These are phyloP conservation scores for Russula lepida DNA, from an alignment of 768 basidiomycete species.

Conservation along the genomic window DNA sequence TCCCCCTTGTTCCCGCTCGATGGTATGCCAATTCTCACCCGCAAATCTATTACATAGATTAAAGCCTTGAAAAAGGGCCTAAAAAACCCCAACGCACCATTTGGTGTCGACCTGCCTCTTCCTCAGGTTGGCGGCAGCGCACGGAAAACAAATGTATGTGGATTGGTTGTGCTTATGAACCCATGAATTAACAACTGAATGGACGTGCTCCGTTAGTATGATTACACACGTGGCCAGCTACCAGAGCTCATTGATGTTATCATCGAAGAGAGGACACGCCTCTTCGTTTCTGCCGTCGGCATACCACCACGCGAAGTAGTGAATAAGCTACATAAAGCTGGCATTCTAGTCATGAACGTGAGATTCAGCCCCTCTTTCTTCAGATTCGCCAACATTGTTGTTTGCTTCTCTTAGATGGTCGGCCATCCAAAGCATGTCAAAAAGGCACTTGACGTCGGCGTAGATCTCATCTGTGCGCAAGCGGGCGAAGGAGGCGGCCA, in stretches of 20 bases:
- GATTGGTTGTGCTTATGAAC: not conserved
- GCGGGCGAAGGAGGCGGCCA: constrained; percentile 70
- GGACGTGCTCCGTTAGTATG: constrained; percentile 41
- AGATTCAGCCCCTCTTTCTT: constrained; percentile 14
- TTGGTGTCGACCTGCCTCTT: constrained; percentile 85
- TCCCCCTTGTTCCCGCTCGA: not conserved
- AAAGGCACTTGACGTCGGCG: constrained; percentile 75
- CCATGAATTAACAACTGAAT: not conserved
- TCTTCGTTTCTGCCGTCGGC: constrained; percentile 90
- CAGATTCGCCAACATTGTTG: too few relatives aligned
- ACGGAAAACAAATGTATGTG: constrained; percentile 76
- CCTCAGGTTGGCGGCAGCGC: constrained; percentile 83
- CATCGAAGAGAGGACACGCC: constrained; percentile 78
- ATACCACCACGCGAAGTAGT: constrained; percentile 77
- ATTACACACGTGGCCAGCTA: constrained; percentile 86
- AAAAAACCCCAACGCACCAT: constrained; percentile 67
- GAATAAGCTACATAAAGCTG: constrained; percentile 72
- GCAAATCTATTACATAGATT: constrained; percentile 39
- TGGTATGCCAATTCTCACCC: not conserved
- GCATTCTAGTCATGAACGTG: constrained; percentile 84
- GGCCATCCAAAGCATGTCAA: constrained; percentile 85
- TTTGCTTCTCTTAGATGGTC: constrained; percentile 50
- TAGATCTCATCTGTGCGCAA: constrained; percentile 91
- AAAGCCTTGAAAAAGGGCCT: constrained; percentile 63
- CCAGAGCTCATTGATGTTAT: constrained; percentile 84